Base-by-base conservation (phyloP, 2,329 filamentous ascomycete species). In the Colletotrichum melonis region DNA sequence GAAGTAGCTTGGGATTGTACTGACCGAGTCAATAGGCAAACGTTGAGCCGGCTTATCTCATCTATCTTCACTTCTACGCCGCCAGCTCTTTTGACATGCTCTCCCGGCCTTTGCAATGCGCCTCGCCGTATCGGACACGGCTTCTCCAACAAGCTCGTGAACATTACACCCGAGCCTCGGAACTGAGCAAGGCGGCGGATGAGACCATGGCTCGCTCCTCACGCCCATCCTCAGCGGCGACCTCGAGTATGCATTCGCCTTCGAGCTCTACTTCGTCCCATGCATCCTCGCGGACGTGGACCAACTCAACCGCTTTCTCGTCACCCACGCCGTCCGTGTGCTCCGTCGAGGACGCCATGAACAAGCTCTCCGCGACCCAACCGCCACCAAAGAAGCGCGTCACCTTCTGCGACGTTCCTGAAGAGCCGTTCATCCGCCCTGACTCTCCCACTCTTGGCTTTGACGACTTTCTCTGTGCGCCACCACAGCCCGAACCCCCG, bases 11-110 rank as follows among this genome's bases (percentile, higher is more conserved):
- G 12, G 28, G 19, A 67, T 26, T 57, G 64, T 19, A 58, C 72
- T 78, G 75, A 78, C 71, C 62, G 67, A 19, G 64, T 49, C 28
- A 5, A 0, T n/a, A 80, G 78, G 82, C 82, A 14, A 78, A 82
- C 30, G 81, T 88, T 24, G 87, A 90, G 77, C 87, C 88, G 2
- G 82, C 88, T 7, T 87, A 91, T 77, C 82, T 90, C 42, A 88
- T 91, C 75, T 90, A 90, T 73, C 83, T 91, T 6, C 86, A 90
- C 78, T 91, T 91, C 78, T 91, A 91, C 74, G 89, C 89, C n/a
- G 89, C 89, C 24, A 87, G 84, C n/a, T 87, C 89, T 16, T 84
- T 89, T 55, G 89, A 91, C 77, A 87, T 88, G 82, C 88, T 88
- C 76, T 88, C 88, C 1, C 84, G 86, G 32, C 82, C 85, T 46